phyloP scores from a whole-genome alignment of 306 rosid genomes.

The Arachis stenosperma region DNA sequence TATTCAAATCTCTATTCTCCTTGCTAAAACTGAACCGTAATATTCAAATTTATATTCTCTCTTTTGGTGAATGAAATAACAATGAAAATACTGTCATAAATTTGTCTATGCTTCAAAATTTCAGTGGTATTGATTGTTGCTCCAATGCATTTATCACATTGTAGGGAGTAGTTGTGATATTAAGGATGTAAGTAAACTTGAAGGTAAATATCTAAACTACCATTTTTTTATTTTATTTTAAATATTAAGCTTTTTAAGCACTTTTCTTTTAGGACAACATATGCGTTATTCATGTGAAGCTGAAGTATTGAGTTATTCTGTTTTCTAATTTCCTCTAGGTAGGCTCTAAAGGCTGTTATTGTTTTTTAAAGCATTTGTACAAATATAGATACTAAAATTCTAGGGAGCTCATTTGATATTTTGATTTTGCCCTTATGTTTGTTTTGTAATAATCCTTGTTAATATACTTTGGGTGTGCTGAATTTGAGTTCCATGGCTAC shows the following conservation, averaged over 20 bases:
- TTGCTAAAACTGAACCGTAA: too few relatives aligned
- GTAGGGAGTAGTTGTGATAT: conserved; percentile 60
- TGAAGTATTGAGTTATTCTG: neutral
- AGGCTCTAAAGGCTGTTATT: neutral
- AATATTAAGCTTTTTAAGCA: conserved; percentile 22
- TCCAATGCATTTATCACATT: conserved; percentile 32
- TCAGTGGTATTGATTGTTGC: conserved; percentile 15
- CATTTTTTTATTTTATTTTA: conserved; percentile 1
- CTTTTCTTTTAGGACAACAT: conserved; percentile 17
- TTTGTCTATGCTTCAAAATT: conserved; percentile 24
- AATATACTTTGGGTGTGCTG: neutral
- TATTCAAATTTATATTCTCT: too few relatives aligned
- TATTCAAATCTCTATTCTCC: too few relatives aligned
- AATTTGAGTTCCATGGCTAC: neutral
- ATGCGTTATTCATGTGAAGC: conserved; percentile 8
- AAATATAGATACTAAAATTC: conserved; percentile 7
- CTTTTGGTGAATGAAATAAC: too few relatives aligned
- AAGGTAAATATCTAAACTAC: conserved; percentile 57
- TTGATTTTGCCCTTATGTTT: neutral
- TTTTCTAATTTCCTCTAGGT: conserved; percentile 8
- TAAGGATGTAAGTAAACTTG: conserved; percentile 62
- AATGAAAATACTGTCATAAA: neutral
- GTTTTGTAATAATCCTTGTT: neutral
- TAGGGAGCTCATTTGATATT: neutral
- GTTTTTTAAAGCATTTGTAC: neutral